Evolutionary conservation across 306 rosid species (phyloP).

Genomic region (Dicorynia guianensis): DNA sequence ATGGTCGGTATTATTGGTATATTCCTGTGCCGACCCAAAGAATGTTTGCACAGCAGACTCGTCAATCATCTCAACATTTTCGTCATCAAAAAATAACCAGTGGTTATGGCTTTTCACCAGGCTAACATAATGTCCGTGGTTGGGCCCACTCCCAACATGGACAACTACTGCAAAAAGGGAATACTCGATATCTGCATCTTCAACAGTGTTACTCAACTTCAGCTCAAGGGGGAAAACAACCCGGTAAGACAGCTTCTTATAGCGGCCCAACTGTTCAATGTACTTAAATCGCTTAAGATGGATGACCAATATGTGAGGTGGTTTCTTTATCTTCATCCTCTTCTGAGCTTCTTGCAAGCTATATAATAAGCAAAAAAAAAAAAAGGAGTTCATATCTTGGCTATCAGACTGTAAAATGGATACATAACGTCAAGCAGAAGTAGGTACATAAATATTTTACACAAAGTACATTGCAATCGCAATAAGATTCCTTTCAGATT

Average conservation of each 20-base stretch:
- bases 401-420: slow-evolving; percentile 25
- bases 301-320: slow-evolving; percentile 93
- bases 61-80: slow-evolving; percentile 97
- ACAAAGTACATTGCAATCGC: not conserved
- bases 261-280: slow-evolving; percentile 95
- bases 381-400: slow-evolving; percentile 3
- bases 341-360: slow-evolving; percentile 99
- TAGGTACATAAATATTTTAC: not conserved
- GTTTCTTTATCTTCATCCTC: slow-evolving; percentile 99
- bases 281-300: slow-evolving; percentile 98
- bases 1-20: slow-evolving; percentile 93
- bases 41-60: slow-evolving; percentile 98
- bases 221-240: slow-evolving; percentile 97
- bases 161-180: slow-evolving; percentile 97
- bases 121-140: slow-evolving; percentile 98
- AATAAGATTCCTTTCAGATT: slow-evolving; percentile 15
- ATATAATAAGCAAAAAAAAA: slow-evolving; percentile 36
- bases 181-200: slow-evolving; percentile 87
- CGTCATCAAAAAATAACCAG: slow-evolving; percentile 98
- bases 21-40: slow-evolving; percentile 99
- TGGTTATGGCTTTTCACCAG: slow-evolving; percentile 99
- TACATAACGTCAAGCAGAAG: slow-evolving; percentile 19
- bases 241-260: slow-evolving; percentile 92
- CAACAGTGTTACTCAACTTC: slow-evolving; percentile 92
- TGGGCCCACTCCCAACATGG: slow-evolving; percentile 97